A percentile compares a stretch with the other conserved stretches of the same genome.
These are phyloP conservation scores for Fragilaria radians DNA, from an alignment of 108 stramenopile genomes.

Conservation along the genomic window DNA sequence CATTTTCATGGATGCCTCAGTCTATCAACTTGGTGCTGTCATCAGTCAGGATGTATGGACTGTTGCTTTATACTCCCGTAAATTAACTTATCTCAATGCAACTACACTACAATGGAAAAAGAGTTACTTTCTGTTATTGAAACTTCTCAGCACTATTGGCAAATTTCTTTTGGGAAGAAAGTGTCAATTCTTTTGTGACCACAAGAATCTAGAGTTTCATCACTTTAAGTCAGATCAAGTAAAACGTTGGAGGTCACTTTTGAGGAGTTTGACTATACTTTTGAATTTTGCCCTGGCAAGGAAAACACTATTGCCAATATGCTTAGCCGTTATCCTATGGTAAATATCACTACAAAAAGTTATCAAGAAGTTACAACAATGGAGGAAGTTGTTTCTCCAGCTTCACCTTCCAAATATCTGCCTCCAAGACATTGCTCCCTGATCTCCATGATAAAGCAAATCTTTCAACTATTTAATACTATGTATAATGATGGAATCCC, in stretches of 20 bases:
- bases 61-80: constrained; percentile 30
- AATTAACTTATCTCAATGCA: constrained; percentile 26
- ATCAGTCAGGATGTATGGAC: constrained; percentile 32
- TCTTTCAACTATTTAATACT: too few species aligned
- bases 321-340: too few species aligned
- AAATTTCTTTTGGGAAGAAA: constrained; percentile 22
- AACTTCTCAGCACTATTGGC: constrained; percentile 29
- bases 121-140: constrained; percentile 32
- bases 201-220: constrained; percentile 29
- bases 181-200: constrained; percentile 32
- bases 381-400: too few species aligned
- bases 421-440: too few species aligned
- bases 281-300: too few species aligned
- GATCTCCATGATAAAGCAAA: too few species aligned
- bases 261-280: too few species aligned
- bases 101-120: constrained; percentile 33
- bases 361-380: too few species aligned
- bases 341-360: too few species aligned
- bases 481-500: too few species aligned
- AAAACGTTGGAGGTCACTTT: constrained; percentile 39
- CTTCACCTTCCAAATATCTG: too few species aligned
- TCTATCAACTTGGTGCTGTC: constrained; percentile 30
- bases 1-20: constrained; percentile 35
- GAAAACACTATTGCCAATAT: too few species aligned
- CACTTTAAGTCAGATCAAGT: constrained; percentile 23